Percentiles rank a stretch among this genome's conserved stretches.
Evolutionary conservation across 1,284 basidiomycete genomes (phyloP).

Genomic region (Caloboletus inedulis): DNA sequence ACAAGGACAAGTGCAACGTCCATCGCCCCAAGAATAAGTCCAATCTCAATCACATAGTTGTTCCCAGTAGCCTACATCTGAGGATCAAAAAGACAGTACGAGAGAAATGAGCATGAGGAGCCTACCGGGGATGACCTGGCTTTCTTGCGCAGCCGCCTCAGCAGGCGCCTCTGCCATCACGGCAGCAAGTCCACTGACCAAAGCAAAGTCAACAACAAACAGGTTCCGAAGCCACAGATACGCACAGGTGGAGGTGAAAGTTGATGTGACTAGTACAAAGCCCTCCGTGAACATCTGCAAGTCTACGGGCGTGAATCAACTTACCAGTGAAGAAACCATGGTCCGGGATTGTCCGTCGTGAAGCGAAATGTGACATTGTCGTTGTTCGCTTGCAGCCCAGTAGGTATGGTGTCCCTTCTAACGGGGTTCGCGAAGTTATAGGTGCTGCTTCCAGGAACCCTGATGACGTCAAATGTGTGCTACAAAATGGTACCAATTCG

Average conservation of each 20-base stretch:
- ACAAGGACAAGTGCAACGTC: neutral
- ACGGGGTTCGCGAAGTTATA: slow-evolving; percentile 29
- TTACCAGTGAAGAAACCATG: slow-evolving; percentile 29
- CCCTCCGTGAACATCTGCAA: neutral
- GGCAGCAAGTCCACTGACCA: slow-evolving; percentile 17
- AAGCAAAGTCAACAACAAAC: neutral
- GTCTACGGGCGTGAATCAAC: neutral
- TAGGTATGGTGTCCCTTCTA: slow-evolving; percentile 17
- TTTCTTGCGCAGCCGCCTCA: slow-evolving; percentile 8
- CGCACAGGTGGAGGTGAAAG: slow-evolving; percentile 28
- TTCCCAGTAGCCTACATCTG: slow-evolving; percentile 9
- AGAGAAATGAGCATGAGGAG: neutral
- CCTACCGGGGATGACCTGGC: slow-evolving; percentile 9
- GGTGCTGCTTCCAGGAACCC: slow-evolving; percentile 15
- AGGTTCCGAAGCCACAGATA: neutral
- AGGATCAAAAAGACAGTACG: neutral
- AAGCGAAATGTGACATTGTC: slow-evolving; percentile 33
- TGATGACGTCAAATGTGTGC: slow-evolving; percentile 37
- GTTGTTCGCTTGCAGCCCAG: slow-evolving; percentile 17
- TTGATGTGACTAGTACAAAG: slow-evolving; percentile 25
- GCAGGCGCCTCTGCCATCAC: slow-evolving; percentile 17
- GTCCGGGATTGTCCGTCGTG: slow-evolving; percentile 31
- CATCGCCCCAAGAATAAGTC: neutral
- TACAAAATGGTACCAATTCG: slow-evolving; percentile 2
- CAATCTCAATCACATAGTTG: slow-evolving; percentile 5